Conservation (phyloP, 305 asterid genomes). For the Fraxinus baroniana region DNA sequence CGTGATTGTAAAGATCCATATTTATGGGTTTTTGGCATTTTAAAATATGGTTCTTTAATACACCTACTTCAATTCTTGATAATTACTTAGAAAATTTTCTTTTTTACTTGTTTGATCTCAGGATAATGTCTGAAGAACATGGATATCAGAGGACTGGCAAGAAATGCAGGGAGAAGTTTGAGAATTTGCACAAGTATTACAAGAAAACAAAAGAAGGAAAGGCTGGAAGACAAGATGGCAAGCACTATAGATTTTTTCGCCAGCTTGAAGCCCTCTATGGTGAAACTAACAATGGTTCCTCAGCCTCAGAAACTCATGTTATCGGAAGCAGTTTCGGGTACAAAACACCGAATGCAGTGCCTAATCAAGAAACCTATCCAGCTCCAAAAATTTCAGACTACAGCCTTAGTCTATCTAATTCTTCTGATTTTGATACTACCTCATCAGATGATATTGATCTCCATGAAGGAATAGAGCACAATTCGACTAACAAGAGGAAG, state of each 20-base stretch:
- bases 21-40: background rate
- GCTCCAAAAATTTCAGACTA: constrained; percentile 43
- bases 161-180: constrained; percentile 95
- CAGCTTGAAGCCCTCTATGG: constrained; percentile 97
- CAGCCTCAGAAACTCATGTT: constrained; percentile 39
- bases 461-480: constrained; percentile 16
- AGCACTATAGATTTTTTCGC: constrained; percentile 83
- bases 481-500: constrained; percentile 30
- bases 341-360: constrained; percentile 17
- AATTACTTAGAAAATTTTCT: background rate
- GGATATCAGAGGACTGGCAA: constrained; percentile 90
- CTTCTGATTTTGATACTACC: constrained; percentile 52
- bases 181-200: constrained; percentile 92
- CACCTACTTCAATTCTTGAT: background rate
- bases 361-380: constrained; percentile 37
- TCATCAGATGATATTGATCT: constrained; percentile 49
- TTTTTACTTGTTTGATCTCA: constrained; percentile 19
- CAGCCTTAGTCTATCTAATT: constrained; percentile 71
- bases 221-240: constrained; percentile 91
- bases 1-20: background rate
- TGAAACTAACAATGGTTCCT: constrained; percentile 40
- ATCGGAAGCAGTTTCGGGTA: constrained; percentile 19
- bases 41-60: constrained; percentile 27
- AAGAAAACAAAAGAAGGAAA: constrained; percentile 91
- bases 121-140: constrained; percentile 89